Evolutionary conservation across 805 yeast genomes (phyloP).

Genomic region (Brettanomyces custersianus): DNA sequence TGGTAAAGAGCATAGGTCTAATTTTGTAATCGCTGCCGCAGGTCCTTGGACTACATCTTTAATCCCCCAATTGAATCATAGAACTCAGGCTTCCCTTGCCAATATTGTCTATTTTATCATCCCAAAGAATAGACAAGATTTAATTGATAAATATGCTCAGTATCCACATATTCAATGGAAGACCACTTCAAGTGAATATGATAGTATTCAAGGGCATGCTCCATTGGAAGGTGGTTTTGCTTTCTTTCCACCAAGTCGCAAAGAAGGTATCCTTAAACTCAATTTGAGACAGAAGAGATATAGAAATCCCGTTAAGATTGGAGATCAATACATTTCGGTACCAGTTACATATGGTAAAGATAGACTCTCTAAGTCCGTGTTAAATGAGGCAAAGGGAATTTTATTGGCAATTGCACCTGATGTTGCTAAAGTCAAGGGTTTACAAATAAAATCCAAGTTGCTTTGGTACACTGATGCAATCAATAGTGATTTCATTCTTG

Average conservation of each 20-base stretch:
- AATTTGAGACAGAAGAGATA: conserved; percentile 11
- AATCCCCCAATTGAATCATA: conserved; percentile 8
- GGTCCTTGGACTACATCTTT: conserved; percentile 18
- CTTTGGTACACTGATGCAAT: conserved; percentile 18
- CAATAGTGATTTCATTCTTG: conserved; percentile 16
- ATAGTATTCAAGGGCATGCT: conserved; percentile 6
- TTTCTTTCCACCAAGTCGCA: conserved; percentile 10
- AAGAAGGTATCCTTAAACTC: conserved; percentile 10
- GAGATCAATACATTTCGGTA: conserved; percentile 4
- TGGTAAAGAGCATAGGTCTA: conserved; percentile 12
- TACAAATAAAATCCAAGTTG: conserved; percentile 4
- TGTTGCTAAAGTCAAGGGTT: conserved; percentile 7
- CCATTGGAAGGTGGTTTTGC: conserved; percentile 13
- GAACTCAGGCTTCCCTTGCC: conserved; percentile 15
- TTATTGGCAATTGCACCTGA: conserved; percentile 10
- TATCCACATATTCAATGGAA: conserved; percentile 14
- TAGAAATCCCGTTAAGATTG: conserved; percentile 5
- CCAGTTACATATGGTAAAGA: conserved; percentile 9
- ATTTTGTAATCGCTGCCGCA: conserved; percentile 12
- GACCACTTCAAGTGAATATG: conserved; percentile 9
- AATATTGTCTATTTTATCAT: conserved; percentile 13
- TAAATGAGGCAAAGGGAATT: conserved; percentile 12
- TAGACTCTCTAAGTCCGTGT: conserved; percentile 10
- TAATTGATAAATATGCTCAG: conserved; percentile 16
- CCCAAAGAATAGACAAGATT: conserved; percentile 15